Base-by-base conservation (phyloP, 768 basidiomycete genomes). In the Kwoniella mangroviensis region DNA sequence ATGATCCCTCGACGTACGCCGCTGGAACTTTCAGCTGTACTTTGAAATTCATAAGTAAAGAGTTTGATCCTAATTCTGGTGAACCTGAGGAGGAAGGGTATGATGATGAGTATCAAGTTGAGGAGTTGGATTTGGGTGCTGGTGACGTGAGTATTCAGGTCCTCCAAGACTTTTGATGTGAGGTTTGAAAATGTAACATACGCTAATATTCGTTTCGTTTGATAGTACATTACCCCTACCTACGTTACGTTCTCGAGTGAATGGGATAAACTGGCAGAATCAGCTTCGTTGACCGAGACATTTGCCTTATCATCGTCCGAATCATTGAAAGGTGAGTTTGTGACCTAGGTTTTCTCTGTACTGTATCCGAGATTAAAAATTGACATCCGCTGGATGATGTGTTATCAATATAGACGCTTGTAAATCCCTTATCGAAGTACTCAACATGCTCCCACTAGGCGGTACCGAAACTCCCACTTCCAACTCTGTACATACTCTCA, bases 21-120 rank as follows among this genome's bases (percentile, higher is more conserved):
- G 85, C 90, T 45, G 92, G 90, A 7, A 92, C 93, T 19, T 98
- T 98, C 88, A 87, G 88, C 71, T 97, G 94, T 81, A 88, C 90
- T 10, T 89, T 99, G 83, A 94, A 93, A 84, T 99, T 97, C 81
- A 86, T 95, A 76, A 95, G 92, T 85, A 99, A 98, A 84, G 97
- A 99, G 81, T 88, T 98, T 19, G 97, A 99, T 83, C 97, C 97
- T 13, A 88, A 91, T 55, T 95, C 92, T 15, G 95, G 95, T 24
- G 90, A 92, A 79, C 97, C 97, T 10, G 97, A 99, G 84, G 93
- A 92, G 73, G 95, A 97, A 64, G 97, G 97, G n/a, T 99, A 98
- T 83, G 92, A 94, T 80, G 97, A 98, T 85, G 96, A 98, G 84
- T 99, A 99, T 84, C 92, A 93, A 83, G 85, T 98, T 53, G 97